Conservation (phyloP, 2,329 filamentous ascomycete genomes). For the Sporothrix pallida region DNA sequence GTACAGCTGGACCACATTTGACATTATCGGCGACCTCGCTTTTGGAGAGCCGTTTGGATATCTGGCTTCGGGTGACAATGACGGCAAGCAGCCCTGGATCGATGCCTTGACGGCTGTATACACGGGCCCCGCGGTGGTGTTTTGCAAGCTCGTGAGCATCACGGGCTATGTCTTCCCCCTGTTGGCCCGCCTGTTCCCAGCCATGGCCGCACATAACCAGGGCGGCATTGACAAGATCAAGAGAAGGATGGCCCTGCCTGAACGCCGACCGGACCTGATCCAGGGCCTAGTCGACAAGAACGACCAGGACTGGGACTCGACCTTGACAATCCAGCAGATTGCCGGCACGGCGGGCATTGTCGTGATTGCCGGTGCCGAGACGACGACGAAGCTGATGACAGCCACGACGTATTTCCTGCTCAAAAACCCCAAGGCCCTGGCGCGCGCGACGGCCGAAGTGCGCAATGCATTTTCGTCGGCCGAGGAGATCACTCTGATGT, state of each 20-base stretch:
- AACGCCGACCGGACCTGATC: not conserved
- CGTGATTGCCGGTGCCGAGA: slow-evolving; percentile 1
- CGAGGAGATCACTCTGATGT: not conserved
- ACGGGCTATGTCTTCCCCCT: slow-evolving; percentile 5
- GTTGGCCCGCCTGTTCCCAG: slow-evolving; percentile 5
- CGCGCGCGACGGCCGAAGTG: slow-evolving; percentile 2
- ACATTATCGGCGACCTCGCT: slow-evolving; percentile 23
- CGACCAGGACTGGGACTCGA: slow-evolving; percentile 10
- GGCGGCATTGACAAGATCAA: slow-evolving; percentile 22
- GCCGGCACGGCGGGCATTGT: not conserved
- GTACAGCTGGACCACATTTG: slow-evolving; percentile 24
- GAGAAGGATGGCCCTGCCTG: slow-evolving; percentile 10
- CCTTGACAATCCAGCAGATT: slow-evolving; percentile 4
- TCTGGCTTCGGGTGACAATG: not conserved
- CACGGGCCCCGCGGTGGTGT: not conserved
- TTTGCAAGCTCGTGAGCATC: slow-evolving; percentile 15
- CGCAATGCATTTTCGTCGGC: slow-evolving; percentile 5
- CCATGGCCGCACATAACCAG: slow-evolving; percentile 13
- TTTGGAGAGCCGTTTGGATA: slow-evolving; percentile 13
- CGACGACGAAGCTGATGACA: not conserved
- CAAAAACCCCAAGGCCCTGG: not conserved
- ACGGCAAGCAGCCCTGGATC: slow-evolving; percentile 15
- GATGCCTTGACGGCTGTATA: slow-evolving; percentile 5
- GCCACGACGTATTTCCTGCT: slow-evolving; percentile 6
- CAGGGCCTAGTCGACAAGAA: slow-evolving; percentile 6